Base-by-base conservation (phyloP, 2,329 filamentous ascomycete species). In the Xylaria digitata region DNA sequence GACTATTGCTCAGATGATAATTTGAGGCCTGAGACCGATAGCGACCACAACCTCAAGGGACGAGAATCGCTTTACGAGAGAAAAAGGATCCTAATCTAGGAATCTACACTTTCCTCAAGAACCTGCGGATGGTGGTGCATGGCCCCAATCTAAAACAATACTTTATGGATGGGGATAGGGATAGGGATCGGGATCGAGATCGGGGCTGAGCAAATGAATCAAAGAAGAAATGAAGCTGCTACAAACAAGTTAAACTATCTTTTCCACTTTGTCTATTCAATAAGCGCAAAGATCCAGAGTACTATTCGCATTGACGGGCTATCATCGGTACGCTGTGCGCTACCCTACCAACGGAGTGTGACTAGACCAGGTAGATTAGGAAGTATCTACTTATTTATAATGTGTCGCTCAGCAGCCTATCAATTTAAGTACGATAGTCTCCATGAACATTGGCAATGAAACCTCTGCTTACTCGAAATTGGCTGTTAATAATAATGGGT, bases 181-280 rank as follows among this genome's bases (percentile, higher is more conserved):
- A 26, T n/a, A n/a, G n/a, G n/a, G n/a, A n/a, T n/a, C n/a, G n/a
- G n/a, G n/a, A n/a, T n/a, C n/a, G 34, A 11, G 26, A 46, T 15
- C n/a, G 54, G n/a, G 59, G 59, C 59, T 61, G 49, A 46, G 49
- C 49, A n/a, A 26, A 26, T 26, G 26, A 21, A 53, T n/a, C n/a
- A 43, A 26, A 11, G 19, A 58, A 58, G 30, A n/a, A n/a, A 45
- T 11, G 21, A 34, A n/a, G 13, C 37, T 15, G n/a, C 40, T 8
- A n/a, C 40, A 23, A 40, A 23, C 45, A 26, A 61, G 40, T 40
- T 40, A 19, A 42, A 30, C 6, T 17, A 6, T 45, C 15, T 3
- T 59, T 43, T 23, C 32, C 37, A 61, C 34, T 53, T 61, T 26
- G 26, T 46, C 19, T 50, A 32, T 15, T 15, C 13, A 40, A 40